Percentiles rank a stretch among this genome's conserved stretches.
Evolutionary conservation across 768 basidiomycete species (phyloP).

Genomic region (Termitomyces sp.): DNA sequence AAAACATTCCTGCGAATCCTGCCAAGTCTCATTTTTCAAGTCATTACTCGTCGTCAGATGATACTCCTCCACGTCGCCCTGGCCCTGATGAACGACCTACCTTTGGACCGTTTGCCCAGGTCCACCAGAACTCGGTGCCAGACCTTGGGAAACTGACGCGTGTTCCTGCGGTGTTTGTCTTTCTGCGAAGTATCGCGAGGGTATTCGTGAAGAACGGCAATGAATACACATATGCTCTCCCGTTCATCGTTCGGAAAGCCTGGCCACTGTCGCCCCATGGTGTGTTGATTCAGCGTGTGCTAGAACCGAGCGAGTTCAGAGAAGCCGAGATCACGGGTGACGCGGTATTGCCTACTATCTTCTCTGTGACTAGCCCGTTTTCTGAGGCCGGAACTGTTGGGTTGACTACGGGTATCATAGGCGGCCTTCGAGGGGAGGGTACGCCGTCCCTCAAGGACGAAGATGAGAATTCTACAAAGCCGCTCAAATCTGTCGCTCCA

Average conservation of each 20-base stretch:
- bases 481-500: constrained; percentile 50
- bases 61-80: constrained; percentile 15
- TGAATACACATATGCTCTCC: constrained; percentile 74
- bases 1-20: constrained; percentile 25
- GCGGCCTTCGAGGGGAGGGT: constrained; percentile 28
- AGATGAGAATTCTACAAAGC: constrained; percentile 43
- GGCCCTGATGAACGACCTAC: constrained; percentile 31
- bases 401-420: constrained; percentile 53
- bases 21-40: constrained; percentile 22
- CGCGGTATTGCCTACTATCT: constrained; percentile 70
- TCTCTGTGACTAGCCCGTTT: constrained; percentile 72
- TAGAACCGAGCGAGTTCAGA: constrained; percentile 59
- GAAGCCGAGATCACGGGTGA: constrained; percentile 66
- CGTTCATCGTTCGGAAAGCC: constrained; percentile 72
- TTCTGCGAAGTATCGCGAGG: constrained; percentile 68
- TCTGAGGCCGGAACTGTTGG: constrained; percentile 71
- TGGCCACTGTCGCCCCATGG: constrained; percentile 80
- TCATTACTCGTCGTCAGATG: constrained; percentile 27
- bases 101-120: constrained; percentile 49
- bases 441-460: constrained; percentile 44
- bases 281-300: constrained; percentile 68
- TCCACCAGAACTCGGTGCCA: constrained; percentile 32
- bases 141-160: constrained; percentile 30
- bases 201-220: constrained; percentile 66
- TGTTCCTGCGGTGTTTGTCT: constrained; percentile 66